Percentiles rank a stretch among this genome's conserved stretches.
phyloP scores from a whole-genome alignment of 345 rosid genomes.

The Viola odorata region DNA sequence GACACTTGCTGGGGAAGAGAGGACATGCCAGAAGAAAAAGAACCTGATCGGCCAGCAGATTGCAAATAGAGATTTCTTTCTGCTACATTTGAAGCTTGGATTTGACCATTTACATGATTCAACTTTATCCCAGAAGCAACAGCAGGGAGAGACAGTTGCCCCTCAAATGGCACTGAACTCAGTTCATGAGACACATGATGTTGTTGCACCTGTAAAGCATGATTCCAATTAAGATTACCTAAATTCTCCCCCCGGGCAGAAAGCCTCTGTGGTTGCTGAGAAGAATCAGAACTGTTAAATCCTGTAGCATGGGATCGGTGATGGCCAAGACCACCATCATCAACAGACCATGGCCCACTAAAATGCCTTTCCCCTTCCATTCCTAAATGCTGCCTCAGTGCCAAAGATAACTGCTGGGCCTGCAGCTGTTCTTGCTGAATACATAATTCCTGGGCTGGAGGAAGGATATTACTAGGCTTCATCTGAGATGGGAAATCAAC shows the following conservation, averaged over 20 bases:
- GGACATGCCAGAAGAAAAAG: conserved; percentile 19
- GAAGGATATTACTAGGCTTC: conserved; percentile 25
- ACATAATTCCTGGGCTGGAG: conserved; percentile 29
- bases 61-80: conserved; percentile 18
- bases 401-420: conserved; percentile 31
- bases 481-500: conserved; percentile 27
- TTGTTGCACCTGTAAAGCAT: conserved; percentile 26
- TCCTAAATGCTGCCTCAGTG: conserved; percentile 36
- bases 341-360: conserved; percentile 12
- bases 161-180: conserved; percentile 21
- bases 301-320: conserved; percentile 21
- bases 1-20: conserved; percentile 15
- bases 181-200: conserved; percentile 28
- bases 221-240: conserved; percentile 1
- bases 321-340: conserved; percentile 10
- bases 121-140: conserved; percentile 18
- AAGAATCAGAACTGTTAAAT: conserved; percentile 23
- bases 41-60: conserved; percentile 16
- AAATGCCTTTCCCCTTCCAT: conserved; percentile 46
- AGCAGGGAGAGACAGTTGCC: conserved; percentile 16
- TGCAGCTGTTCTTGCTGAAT: conserved; percentile 32
- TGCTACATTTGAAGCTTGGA: conserved; percentile 17
- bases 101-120: conserved; percentile 17
- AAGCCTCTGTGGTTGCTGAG: conserved; percentile 24
- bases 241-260: conserved; percentile 25